phyloP scores from a whole-genome alignment of 176 grass and related monocot genomes.

The Carex scoparia region DNA sequence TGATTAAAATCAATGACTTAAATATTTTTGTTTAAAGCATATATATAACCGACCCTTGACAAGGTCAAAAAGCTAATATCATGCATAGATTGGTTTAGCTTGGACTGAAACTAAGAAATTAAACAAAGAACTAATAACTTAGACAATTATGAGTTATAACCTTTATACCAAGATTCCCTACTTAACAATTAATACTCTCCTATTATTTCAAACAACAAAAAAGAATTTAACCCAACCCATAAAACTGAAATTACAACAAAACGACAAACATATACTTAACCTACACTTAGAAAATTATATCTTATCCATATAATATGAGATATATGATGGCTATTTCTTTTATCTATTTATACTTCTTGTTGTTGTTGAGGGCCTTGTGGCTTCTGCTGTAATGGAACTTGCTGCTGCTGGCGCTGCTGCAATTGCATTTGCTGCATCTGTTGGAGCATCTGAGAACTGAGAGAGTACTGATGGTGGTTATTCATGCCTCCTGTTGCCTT shows the following conservation, averaged over 20 bases:
- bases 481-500: slow-evolving; percentile 29
- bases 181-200: neutral
- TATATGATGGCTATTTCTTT: slow-evolving; percentile 1
- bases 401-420: slow-evolving; percentile 56
- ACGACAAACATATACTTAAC: slow-evolving; percentile 14
- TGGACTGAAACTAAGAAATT: too few relatives aligned
- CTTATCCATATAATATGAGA: slow-evolving; percentile 24
- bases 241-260: slow-evolving; percentile 7
- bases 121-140: too few relatives aligned
- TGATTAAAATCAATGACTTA: neutral
- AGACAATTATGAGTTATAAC: neutral
- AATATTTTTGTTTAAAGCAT: neutral
- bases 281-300: slow-evolving; percentile 19
- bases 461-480: slow-evolving; percentile 49
- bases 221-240: slow-evolving; percentile 16
- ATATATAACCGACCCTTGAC: too few relatives aligned
- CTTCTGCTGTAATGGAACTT: slow-evolving; percentile 11
- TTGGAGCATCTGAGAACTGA: slow-evolving; percentile 80
- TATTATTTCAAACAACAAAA: slow-evolving; percentile 5
- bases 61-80: too few relatives aligned
- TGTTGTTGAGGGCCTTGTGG: slow-evolving; percentile 36
- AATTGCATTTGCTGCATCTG: slow-evolving; percentile 70
- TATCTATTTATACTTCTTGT: slow-evolving; percentile 20
- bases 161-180: neutral
- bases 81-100: too few relatives aligned